Percentiles rank a stretch among this genome's conserved stretches.
Conservation (phyloP, 352 stramenopile species). For the Phytophthora citricola region DNA sequence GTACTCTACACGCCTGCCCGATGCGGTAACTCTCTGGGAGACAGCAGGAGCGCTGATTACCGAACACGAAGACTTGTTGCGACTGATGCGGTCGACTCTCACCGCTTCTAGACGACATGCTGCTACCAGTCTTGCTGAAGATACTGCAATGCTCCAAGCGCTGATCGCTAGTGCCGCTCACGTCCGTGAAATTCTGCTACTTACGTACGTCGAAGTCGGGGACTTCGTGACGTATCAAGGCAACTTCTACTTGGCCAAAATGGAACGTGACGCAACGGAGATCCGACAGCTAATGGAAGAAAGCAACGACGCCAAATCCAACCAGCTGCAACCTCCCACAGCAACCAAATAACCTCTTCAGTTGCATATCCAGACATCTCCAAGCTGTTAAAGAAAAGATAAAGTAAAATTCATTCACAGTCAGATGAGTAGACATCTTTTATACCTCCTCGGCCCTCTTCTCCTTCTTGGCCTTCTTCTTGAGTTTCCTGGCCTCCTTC, state of each 20-base stretch:
- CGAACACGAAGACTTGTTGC: conserved; percentile 68
- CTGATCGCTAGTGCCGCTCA: conserved; percentile 49
- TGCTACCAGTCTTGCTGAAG: conserved; percentile 26
- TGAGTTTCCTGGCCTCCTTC: conserved; percentile 24
- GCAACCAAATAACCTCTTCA: conserved; percentile 13
- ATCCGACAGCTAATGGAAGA: conserved; percentile 35
- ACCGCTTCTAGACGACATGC: conserved; percentile 4
- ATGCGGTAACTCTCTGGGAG: conserved; percentile 76
- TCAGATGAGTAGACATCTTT: conserved; percentile 10
- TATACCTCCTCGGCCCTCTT: conserved; percentile 21
- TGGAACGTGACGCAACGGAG: conserved; percentile 67
- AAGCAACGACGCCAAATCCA: conserved; percentile 12
- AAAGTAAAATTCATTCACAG: conserved; percentile 24
- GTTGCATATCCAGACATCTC: neutral
- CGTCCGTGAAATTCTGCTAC: conserved; percentile 55
- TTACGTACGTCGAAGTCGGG: conserved; percentile 77
- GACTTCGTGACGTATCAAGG: conserved; percentile 70
- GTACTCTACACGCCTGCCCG: conserved; percentile 56
- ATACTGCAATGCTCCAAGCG: conserved; percentile 59
- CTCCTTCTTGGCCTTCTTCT: conserved; percentile 29
- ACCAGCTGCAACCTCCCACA: conserved; percentile 14
- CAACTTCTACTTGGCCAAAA: conserved; percentile 74
- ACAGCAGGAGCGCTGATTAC: conserved; percentile 51
- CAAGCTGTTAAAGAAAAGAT: conserved; percentile 11
- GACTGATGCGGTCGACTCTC: conserved; percentile 34